These are phyloP conservation scores for Penicillium manginii DNA, from an alignment of 495 filamentous ascomycete genomes.

Conservation along the genomic window DNA sequence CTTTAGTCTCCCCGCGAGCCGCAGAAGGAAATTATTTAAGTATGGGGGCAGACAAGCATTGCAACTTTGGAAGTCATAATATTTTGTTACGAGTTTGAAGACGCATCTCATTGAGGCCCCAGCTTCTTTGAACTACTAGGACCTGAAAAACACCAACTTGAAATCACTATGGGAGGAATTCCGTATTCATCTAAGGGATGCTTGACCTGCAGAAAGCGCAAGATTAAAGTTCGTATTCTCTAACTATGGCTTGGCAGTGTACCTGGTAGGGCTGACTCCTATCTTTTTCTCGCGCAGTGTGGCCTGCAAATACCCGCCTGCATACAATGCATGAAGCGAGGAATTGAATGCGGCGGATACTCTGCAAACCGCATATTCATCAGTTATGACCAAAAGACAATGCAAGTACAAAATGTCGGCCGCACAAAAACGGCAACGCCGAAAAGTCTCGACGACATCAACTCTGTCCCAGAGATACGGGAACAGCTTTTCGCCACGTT, in stretches of 20 bases:
- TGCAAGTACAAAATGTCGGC: not conserved
- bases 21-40: not conserved
- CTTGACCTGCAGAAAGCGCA: constrained; percentile 2
- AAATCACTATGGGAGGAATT: not conserved
- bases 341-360: not conserved
- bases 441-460: not conserved
- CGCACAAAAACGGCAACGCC: not conserved
- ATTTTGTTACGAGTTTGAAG: not conserved
- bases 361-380: not conserved
- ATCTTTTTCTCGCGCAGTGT: not conserved
- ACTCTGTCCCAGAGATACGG: not conserved
- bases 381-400: constrained; percentile 1
- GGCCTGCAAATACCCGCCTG: not conserved
- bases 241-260: not conserved
- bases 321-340: not conserved
- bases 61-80: not conserved
- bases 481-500: not conserved
- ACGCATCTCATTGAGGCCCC: not conserved
- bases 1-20: not conserved
- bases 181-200: constrained; percentile 1
- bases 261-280: not conserved
- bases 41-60: not conserved
- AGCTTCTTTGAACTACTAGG: not conserved
- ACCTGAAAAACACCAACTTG: not conserved
- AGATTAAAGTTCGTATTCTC: not conserved